Conservation (phyloP, 805 yeast species). For the Kluyveromyces lactis region DNA sequence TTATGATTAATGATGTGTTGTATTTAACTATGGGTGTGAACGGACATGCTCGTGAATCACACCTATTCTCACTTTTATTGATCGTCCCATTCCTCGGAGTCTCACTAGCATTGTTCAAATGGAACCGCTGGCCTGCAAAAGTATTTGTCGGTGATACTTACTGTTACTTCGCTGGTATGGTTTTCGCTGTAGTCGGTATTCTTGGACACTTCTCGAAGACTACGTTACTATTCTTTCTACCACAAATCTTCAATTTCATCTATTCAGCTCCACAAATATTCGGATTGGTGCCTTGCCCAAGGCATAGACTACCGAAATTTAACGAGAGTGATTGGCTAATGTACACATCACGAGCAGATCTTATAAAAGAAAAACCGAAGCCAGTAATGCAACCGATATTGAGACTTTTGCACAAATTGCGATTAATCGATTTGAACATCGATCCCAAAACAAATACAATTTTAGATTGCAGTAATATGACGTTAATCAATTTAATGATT, state of each 20-base stretch:
- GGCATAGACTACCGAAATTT: conserved; percentile 85
- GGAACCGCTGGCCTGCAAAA: conserved; percentile 83
- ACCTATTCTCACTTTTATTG: conserved; percentile 69
- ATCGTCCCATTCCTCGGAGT: conserved; percentile 84
- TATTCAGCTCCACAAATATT: conserved; percentile 92
- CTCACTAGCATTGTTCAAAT: conserved; percentile 62
- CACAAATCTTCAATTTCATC: conserved; percentile 83
- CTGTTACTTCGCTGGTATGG: conserved; percentile 98
- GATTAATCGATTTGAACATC: conserved; percentile 39
- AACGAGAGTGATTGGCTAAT: conserved; percentile 59
- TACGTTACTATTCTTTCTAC: conserved; percentile 71
- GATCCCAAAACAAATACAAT: conserved; percentile 28
- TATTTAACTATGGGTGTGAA: conserved; percentile 44
- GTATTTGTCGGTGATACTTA: conserved; percentile 98
- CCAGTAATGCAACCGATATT: conserved; percentile 31
- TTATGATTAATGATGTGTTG: conserved; percentile 68
- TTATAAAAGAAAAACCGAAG: conserved; percentile 30
- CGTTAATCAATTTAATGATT: conserved; percentile 72
- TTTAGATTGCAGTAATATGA: conserved; percentile 64
- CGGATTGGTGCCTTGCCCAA: conserved; percentile 83
- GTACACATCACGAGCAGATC: conserved; percentile 58
- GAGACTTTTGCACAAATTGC: conserved; percentile 37
- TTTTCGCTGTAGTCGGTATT: conserved; percentile 93
- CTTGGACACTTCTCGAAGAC: conserved; percentile 96
- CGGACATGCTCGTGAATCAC: conserved; percentile 67